These are phyloP conservation scores for Podospora tetraspora DNA, from an alignment of 495 filamentous ascomycete species.

Conservation along the genomic window DNA sequence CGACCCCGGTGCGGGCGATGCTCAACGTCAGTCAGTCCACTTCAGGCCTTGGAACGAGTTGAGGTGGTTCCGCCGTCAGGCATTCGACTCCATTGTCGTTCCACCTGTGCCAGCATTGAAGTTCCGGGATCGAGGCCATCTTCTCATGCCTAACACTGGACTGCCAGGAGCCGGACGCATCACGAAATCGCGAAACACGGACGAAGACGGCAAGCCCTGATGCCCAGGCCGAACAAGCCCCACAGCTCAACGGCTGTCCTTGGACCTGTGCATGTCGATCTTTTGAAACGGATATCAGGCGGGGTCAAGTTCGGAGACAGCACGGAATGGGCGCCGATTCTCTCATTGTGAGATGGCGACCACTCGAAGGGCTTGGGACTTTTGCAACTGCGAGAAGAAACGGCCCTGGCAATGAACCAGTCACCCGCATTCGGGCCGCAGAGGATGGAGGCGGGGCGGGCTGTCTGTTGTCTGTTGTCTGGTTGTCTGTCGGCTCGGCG, in stretches of 20 bases:
- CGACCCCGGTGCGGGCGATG: neutral
- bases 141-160: neutral
- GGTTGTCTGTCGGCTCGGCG: constrained; percentile 1
- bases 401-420: neutral
- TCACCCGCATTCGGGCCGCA: constrained; percentile 1
- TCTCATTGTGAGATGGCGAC: neutral
- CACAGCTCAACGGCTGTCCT: neutral
- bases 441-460: neutral
- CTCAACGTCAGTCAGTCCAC: neutral
- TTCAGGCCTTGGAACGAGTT: neutral
- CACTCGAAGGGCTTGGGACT: neutral
- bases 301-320: neutral
- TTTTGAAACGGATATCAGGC: neutral
- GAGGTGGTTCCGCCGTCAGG: neutral
- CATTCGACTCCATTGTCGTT: neutral
- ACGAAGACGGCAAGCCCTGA: neutral
- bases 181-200: neutral
- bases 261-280: neutral
- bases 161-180: neutral
- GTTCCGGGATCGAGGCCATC: neutral
- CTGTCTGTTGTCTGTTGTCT: neutral
- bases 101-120: neutral
- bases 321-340: no score
- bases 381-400: neutral
- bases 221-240: neutral